These are phyloP conservation scores for Triadica sebifera DNA, from an alignment of 345 rosid genomes.

Conservation along the genomic window DNA sequence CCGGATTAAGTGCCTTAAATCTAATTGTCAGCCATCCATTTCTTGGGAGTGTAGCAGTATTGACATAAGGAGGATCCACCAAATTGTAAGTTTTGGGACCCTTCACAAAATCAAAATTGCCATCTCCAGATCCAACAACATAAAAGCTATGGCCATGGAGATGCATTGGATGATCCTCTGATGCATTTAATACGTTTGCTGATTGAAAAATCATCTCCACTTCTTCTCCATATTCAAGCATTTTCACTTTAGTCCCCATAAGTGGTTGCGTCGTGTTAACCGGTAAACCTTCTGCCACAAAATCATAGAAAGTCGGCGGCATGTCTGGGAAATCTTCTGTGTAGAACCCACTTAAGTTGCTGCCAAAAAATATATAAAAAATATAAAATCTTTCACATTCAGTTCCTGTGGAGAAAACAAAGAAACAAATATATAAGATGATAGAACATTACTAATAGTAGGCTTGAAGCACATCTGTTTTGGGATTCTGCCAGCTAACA, in stretches of 20 bases:
- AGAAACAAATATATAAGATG: too few species aligned
- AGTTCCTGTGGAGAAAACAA: too few species aligned
- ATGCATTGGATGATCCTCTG: conserved; percentile 45
- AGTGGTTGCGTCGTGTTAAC: neutral
- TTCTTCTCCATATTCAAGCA: conserved; percentile 33
- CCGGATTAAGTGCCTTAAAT: neutral
- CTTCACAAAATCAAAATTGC: conserved; percentile 30
- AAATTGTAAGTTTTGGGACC: conserved; percentile 31
- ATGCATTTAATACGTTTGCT: conserved; percentile 26
- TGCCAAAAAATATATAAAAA: conserved; percentile 4
- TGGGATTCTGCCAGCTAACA: conserved; percentile 30
- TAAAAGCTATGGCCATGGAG: conserved; percentile 46
- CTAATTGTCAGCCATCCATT: neutral
- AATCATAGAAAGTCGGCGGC: conserved; percentile 13
- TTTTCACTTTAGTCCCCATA: conserved; percentile 29
- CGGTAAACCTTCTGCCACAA: neutral
- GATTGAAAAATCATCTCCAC: conserved; percentile 47
- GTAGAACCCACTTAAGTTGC: neutral
- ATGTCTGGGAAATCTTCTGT: conserved; percentile 8
- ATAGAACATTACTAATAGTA: conserved; percentile 28
- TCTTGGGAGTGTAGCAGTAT: conserved; percentile 24
- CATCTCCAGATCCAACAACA: conserved; percentile 38
- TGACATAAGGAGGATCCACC: conserved; percentile 37
- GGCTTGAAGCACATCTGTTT: conserved; percentile 39
- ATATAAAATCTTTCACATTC: too few species aligned